A percentile compares a stretch with the other conserved stretches of the same genome.
Conservation (phyloP, 371 early-diverging fungal species). For the Rhizopus sp. region DNA sequence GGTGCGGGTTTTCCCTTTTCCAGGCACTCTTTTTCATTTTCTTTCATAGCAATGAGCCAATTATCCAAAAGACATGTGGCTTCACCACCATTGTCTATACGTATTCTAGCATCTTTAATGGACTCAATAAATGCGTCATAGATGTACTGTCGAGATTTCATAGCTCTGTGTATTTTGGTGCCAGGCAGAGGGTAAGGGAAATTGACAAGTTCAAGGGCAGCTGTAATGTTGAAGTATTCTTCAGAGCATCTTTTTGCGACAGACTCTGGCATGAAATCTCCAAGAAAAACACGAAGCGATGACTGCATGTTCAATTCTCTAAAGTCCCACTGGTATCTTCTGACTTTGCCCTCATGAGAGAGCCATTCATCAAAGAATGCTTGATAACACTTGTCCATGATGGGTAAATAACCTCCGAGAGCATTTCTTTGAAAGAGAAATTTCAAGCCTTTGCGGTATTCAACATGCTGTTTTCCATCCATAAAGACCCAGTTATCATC, state of each 20-base stretch:
- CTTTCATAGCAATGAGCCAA: conserved; percentile 27
- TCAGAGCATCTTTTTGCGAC: conserved; percentile 35
- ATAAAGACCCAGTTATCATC: conserved; percentile 34
- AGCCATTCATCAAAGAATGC: conserved; percentile 28
- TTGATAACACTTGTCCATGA: conserved; percentile 20
- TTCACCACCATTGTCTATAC: conserved; percentile 21
- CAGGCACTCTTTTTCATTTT: conserved; percentile 17
- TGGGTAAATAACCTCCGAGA: conserved; percentile 24
- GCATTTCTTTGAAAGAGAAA: conserved; percentile 28
- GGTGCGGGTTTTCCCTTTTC: conserved; percentile 17
- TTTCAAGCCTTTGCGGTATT: conserved; percentile 29
- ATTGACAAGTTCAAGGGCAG: conserved; percentile 39
- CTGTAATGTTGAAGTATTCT: conserved; percentile 33
- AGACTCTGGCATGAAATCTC: conserved; percentile 27
- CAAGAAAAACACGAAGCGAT: conserved; percentile 35
- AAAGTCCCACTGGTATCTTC: conserved; percentile 25
- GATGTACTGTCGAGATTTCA: conserved; percentile 33
- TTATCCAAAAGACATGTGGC: conserved; percentile 23
- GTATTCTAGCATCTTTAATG: conserved; percentile 21
- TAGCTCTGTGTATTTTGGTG: conserved; percentile 36
- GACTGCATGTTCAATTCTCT: conserved; percentile 30
- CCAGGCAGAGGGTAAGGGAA: conserved; percentile 38
- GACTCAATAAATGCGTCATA: conserved; percentile 25
- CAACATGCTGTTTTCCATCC: conserved; percentile 26
- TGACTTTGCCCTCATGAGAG: conserved; percentile 17